Percentiles rank a stretch among this genome's conserved stretches.
Conservation (phyloP, 2,329 filamentous ascomycete species). For the Pseudocercospora pini-densiflorae region DNA sequence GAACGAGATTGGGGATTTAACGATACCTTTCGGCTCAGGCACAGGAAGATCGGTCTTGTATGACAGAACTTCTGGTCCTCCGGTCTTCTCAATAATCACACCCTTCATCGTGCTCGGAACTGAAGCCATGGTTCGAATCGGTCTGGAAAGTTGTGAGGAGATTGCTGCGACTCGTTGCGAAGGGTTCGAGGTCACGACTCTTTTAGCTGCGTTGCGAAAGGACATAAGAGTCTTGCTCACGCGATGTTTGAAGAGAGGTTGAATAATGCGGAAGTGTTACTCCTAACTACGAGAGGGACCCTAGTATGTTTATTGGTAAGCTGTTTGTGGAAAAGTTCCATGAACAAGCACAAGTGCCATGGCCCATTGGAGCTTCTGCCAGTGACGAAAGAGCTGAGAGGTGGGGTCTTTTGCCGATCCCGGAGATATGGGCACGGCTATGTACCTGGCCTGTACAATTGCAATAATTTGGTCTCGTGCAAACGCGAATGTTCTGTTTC, state of each 20-base stretch:
- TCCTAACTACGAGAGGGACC: background rate
- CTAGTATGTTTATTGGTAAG: conserved; percentile 3
- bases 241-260: background rate
- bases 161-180: conserved; percentile 32
- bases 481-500: background rate
- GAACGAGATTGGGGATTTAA: background rate
- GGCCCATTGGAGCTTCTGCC: background rate
- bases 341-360: background rate
- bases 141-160: conserved; percentile 28
- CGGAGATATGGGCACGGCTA: background rate
- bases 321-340: background rate
- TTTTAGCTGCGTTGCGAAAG: conserved; percentile 22
- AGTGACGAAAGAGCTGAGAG: background rate
- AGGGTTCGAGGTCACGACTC: conserved; percentile 25
- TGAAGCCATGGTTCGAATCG: conserved; percentile 46
- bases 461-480: background rate
- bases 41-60: conserved; percentile 73
- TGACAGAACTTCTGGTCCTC: conserved; percentile 72
- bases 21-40: conserved; percentile 57
- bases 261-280: background rate
- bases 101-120: conserved; percentile 73
- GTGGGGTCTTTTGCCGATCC: conserved; percentile 2
- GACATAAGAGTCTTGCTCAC: conserved; percentile 20
- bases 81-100: conserved; percentile 72
- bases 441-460: background rate